These are phyloP conservation scores for Plasmodium billcollinsi DNA, from an alignment of 169 alveolate genomes.

Conservation along the genomic window DNA sequence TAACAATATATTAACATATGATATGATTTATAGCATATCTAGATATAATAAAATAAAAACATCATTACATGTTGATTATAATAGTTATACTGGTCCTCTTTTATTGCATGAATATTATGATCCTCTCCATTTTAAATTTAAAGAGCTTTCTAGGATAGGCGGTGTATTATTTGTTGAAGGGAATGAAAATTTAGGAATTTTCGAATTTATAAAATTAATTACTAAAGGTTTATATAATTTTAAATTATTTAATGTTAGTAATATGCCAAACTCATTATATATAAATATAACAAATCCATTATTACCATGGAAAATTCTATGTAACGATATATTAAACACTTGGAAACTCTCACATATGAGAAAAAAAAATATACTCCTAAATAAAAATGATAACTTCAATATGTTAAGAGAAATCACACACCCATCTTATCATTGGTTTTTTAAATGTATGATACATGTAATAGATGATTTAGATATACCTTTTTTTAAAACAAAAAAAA, in stretches of 20 bases:
- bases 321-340: conserved; percentile 77
- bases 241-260: conserved; percentile 77
- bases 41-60: conserved; percentile 45
- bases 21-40: conserved; percentile 57
- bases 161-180: conserved; percentile 81
- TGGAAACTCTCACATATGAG: conserved; percentile 78
- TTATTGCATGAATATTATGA: conserved; percentile 82
- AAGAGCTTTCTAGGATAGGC: conserved; percentile 74
- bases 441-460: conserved; percentile 70
- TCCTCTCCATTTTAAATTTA: conserved; percentile 77
- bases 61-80: conserved; percentile 52
- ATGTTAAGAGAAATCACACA: conserved; percentile 79
- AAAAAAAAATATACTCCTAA: conserved; percentile 61
- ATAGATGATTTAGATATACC: conserved; percentile 79
- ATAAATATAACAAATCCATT: conserved; percentile 80
- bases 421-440: conserved; percentile 82
- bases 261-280: conserved; percentile 80
- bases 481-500: neutral
- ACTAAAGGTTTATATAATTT: conserved; percentile 62
- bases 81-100: conserved; percentile 73
- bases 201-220: conserved; percentile 74
- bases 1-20: neutral
- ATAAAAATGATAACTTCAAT: conserved; percentile 75
- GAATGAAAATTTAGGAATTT: conserved; percentile 78
- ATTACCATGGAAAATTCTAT: conserved; percentile 81